Conservation (phyloP, 208 protist genomes). For the Acanthamoeba healyi region DNA sequence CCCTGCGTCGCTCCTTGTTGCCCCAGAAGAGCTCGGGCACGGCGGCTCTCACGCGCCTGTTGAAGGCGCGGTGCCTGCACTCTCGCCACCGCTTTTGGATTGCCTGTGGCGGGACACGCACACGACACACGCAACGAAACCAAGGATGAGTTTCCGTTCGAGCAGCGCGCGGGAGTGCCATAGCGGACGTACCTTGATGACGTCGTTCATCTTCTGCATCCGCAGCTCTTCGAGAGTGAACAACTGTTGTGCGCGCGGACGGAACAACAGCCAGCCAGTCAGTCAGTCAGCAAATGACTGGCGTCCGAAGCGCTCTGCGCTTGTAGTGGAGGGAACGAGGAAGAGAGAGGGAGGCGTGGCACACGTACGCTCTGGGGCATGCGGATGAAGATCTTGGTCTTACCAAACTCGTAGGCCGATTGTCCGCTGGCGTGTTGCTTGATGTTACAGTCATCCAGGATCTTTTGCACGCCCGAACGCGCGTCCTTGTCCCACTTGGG, state of each 20-base stretch:
- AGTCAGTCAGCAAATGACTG: no score
- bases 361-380: constrained; percentile 91
- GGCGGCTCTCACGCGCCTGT: neutral
- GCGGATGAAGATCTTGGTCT: constrained; percentile 96
- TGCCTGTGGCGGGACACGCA: neutral
- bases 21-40: constrained; percentile 84
- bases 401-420: constrained; percentile 92
- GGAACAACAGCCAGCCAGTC: no score
- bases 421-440: constrained; percentile 79
- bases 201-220: constrained; percentile 72
- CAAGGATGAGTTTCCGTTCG: neutral
- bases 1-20: constrained; percentile 87
- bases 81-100: constrained; percentile 88
- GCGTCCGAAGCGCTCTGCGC: no score
- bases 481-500: constrained; percentile 73
- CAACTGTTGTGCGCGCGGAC: constrained; percentile 27
- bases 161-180: no score
- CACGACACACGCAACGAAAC: constrained; percentile 79
- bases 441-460: constrained; percentile 86
- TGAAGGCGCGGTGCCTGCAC: constrained; percentile 59
- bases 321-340: no score
- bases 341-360: neutral
- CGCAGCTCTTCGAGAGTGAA: constrained; percentile 63
- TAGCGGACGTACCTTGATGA: constrained; percentile 31
- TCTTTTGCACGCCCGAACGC: constrained; percentile 48